These are phyloP conservation scores for Cyphellophora attinorum DNA, from an alignment of 2,329 filamentous ascomycete genomes.

Conservation along the genomic window DNA sequence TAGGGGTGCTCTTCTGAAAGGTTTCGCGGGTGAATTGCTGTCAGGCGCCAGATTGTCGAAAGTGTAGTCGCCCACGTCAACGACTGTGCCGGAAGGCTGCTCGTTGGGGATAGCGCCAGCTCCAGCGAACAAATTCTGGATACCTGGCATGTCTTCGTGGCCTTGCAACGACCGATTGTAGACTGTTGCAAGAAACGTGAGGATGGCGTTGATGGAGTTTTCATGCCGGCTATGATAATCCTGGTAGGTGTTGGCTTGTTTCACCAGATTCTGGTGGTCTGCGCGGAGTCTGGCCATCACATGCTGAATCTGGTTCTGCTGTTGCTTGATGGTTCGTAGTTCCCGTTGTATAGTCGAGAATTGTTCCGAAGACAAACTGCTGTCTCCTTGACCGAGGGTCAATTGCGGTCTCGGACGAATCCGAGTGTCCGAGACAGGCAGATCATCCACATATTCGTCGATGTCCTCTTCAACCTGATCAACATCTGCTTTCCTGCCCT, in stretches of 20 bases:
- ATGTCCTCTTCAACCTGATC: slow-evolving; percentile 62
- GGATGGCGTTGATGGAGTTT: slow-evolving; percentile 96
- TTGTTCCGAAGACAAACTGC: slow-evolving; percentile 57
- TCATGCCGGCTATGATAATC: slow-evolving; percentile 92
- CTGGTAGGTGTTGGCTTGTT: slow-evolving; percentile 81
- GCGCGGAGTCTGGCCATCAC: slow-evolving; percentile 72
- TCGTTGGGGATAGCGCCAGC: slow-evolving; percentile 56
- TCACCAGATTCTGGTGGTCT: slow-evolving; percentile 80
- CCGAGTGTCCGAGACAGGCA: slow-evolving; percentile 20
- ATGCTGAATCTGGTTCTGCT: slow-evolving; percentile 75
- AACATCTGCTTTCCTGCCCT: slow-evolving; percentile 39
- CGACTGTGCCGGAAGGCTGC: slow-evolving; percentile 45
- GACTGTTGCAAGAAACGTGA: slow-evolving; percentile 92
- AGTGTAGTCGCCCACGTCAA: slow-evolving; percentile 51
- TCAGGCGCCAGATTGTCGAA: slow-evolving; percentile 23
- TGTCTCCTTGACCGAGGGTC: slow-evolving; percentile 27
- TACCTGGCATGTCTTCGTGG: slow-evolving; percentile 61
- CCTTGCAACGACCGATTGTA: slow-evolving; percentile 90
- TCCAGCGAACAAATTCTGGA: slow-evolving; percentile 55
- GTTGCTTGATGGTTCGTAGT: slow-evolving; percentile 69
- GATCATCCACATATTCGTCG: slow-evolving; percentile 40
- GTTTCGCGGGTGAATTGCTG: slow-evolving; percentile 24
- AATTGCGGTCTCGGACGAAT: slow-evolving; percentile 27
- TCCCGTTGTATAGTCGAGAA: slow-evolving; percentile 69
- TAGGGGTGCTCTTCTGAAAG: slow-evolving; percentile 36